phyloP scores from a whole-genome alignment of 768 basidiomycete genomes.

The Leccinum disarticulatum region DNA sequence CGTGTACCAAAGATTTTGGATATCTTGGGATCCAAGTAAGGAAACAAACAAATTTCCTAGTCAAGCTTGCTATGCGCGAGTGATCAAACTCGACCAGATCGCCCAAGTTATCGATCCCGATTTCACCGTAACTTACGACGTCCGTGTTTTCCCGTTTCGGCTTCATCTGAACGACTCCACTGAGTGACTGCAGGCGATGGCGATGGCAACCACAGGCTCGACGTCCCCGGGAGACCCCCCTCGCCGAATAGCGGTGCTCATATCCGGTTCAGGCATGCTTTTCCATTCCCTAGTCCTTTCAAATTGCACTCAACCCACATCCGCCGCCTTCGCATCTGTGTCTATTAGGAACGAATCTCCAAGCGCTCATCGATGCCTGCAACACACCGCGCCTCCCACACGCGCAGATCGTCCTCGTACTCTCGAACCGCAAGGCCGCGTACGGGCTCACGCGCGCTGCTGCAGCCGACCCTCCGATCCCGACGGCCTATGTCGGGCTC shows the following conservation, averaged over 20 bases:
- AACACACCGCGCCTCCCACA: conserved; percentile 72
- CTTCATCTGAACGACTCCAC: not conserved
- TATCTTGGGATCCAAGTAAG: not conserved
- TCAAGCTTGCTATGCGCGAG: not conserved
- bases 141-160: conserved; percentile 5
- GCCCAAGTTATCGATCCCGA: not conserved
- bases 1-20: not conserved
- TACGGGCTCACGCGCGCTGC: conserved; percentile 85
- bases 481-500: conserved; percentile 78
- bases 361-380: conserved; percentile 90
- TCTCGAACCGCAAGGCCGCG: conserved; percentile 91
- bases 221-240: not conserved
- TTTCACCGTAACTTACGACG: conserved; percentile 6
- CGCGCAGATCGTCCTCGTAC: conserved; percentile 71
- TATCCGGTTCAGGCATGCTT: conserved; percentile 62
- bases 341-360: conserved; percentile 83
- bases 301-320: not conserved
- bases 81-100: not conserved
- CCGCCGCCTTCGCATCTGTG: not conserved
- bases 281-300: not conserved
- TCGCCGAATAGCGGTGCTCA: conserved; percentile 39
- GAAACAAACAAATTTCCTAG: not conserved
- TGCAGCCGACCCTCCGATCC: conserved; percentile 67
- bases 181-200: not conserved
- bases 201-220: not conserved